Evolutionary conservation across 371 early-diverging fungal species (phyloP), one percentile per base, ranked within the genome.

Genomic region (Choanephora cucurbitarum): DNA sequence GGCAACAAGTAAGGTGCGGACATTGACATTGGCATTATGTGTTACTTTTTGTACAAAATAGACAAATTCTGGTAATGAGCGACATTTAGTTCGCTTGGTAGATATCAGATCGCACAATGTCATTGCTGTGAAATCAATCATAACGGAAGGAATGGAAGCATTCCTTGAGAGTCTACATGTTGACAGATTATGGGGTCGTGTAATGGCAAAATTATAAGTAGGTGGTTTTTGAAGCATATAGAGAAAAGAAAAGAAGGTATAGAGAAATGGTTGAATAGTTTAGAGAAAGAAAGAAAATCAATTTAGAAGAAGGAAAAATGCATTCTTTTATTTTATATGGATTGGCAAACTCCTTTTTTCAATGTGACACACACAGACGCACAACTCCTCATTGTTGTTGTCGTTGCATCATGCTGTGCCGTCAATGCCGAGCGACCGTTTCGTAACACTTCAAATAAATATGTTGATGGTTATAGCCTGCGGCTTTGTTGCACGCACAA

Each of bases 41-140:
- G 72, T 72, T 22, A 77, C 59, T 51, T 73, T 77, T 47, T 77
- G 68, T 32, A 73, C 72, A 44, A 77, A 77, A 45, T 68, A 77
- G 4, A 77, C 65, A 4, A 72, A 62, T 53, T 74, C 78, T 21
- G 78, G 78, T 39, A 77, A 50, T 9, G 73, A 69, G 10, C 63
- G 64, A 39, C 32, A 40, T 18, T 23, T 41, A 18, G 37, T 28
- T 34, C 65, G 55, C 28, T 28, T 28, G 21, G 58, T 61, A 5
- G 52, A 57, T 24, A 69, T 64, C 13, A 69, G 49, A 48, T 69
- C 69, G 42, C 69, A 64, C n/a, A 69, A 32, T 11, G 61, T 69
- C 55, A 64, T 61, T 9, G 69, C 69, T 19, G 60, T 68, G 24
- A 60, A 64, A 44, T 64, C 62, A 37, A 62, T 62, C 33, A 62